Conservation (phyloP, 129 eudicot species). For the Helianthus tuberosus region DNA sequence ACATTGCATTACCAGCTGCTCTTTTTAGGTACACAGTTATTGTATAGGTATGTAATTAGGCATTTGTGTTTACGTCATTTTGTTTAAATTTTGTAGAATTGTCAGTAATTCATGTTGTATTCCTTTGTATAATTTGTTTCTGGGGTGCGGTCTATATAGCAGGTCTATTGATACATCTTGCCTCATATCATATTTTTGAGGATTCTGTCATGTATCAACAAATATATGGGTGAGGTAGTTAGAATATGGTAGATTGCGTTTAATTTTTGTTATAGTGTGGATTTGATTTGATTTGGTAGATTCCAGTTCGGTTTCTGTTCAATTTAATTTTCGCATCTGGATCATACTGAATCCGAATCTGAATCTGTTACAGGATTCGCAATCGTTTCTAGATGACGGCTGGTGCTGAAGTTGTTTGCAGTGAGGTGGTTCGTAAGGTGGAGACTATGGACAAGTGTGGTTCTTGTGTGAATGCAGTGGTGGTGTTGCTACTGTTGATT, state of each 20-base stretch:
- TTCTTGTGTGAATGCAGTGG: constrained; percentile 24
- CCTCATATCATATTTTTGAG: too few relatives aligned
- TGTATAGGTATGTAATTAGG: neutral
- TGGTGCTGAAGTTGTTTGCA: constrained; percentile 39
- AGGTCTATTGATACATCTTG: too few relatives aligned
- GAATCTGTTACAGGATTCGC: constrained; percentile 21
- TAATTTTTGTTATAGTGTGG: constrained; percentile 2
- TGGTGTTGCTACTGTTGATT: constrained; percentile 39
- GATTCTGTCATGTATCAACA: too few relatives aligned
- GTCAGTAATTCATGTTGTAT: too few relatives aligned
- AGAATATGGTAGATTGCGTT: neutral
- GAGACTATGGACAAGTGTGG: constrained; percentile 38
- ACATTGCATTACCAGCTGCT: too few relatives aligned
- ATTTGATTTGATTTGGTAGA: constrained; percentile 33
- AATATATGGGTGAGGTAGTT: too few relatives aligned
- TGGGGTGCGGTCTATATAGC: too few relatives aligned
- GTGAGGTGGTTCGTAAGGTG: constrained; percentile 30
- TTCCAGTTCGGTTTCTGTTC: constrained; percentile 40
- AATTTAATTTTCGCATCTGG: constrained; percentile 40
- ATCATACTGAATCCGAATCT: constrained; percentile 35
- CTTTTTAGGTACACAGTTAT: too few relatives aligned
- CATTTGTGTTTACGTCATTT: neutral
- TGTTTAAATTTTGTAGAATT: too few relatives aligned
- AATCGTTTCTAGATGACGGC: constrained; percentile 43
- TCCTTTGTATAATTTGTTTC: neutral